These are phyloP conservation scores for Rhodotorula sp. DNA, from an alignment of 1,284 basidiomycete genomes.

Conservation along the genomic window DNA sequence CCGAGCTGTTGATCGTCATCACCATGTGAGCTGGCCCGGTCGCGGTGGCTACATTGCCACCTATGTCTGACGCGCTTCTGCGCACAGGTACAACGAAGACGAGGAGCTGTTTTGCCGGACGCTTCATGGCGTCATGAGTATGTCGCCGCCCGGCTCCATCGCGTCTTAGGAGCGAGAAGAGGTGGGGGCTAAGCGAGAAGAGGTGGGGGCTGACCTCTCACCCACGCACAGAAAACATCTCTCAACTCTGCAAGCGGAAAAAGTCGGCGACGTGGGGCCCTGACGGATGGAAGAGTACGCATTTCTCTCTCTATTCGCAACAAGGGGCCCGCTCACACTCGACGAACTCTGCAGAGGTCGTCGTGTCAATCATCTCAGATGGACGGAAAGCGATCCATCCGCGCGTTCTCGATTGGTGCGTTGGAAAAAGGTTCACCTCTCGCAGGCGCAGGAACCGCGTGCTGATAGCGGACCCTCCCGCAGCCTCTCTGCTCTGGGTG, in stretches of 20 bases:
- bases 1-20: constrained; percentile 57
- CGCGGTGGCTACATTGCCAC: too few relatives aligned
- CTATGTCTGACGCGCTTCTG: neutral
- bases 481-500: constrained; percentile 61
- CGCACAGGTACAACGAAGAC: constrained; percentile 73
- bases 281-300: constrained; percentile 88
- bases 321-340: too few relatives aligned
- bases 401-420: constrained; percentile 82
- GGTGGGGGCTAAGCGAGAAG: too few relatives aligned
- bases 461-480: constrained; percentile 49
- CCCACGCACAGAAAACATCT: constrained; percentile 49
- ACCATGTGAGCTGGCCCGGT: neutral
- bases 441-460: neutral
- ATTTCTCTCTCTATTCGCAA: constrained; percentile 48
- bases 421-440: constrained; percentile 23
- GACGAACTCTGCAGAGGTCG: constrained; percentile 61
- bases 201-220: too few relatives aligned
- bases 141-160: constrained; percentile 8
- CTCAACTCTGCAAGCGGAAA: constrained; percentile 82
- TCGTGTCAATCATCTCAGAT: constrained; percentile 93
- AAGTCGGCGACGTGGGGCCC: constrained; percentile 94
- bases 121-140: constrained; percentile 87
- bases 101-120: constrained; percentile 92
- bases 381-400: constrained; percentile 90
- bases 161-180: too few relatives aligned